Base-by-base conservation (phyloP, 2,329 filamentous ascomycete genomes). In the Pseudogymnoascus sp. region DNA sequence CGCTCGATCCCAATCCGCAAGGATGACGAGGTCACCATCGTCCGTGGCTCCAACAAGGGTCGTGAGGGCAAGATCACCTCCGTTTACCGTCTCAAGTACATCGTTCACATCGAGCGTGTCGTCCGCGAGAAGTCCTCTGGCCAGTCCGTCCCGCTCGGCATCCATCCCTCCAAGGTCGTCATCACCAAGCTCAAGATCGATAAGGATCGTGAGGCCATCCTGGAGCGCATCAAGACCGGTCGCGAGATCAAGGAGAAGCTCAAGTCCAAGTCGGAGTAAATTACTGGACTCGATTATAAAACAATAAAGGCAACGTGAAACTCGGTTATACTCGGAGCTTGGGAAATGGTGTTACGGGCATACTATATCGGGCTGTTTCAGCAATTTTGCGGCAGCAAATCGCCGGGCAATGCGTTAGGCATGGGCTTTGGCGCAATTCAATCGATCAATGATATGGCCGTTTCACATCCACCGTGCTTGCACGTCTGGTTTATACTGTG, bases 101-200 rank as follows among this genome's bases (percentile, higher is more conserved):
- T 91, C 75, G 87, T 99, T 75, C 92, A 97, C 86, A 78, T 99
- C 77, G 92, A 96, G 85, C 90, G 92, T 73, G 87, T 99, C 76
- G 86, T 86, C 77, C 90, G 92, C 75, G 94, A 99, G 79, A 99
- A 99, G 88, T 88, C 85, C 77, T 94, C 91, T 77, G 92, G 94
- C 79, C 92, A 96, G 83, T 89, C 85, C 75, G 92, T 97, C 61
- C 92, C 92, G 66, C 83, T 97, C 74, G 90, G 90, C 77, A 86
- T 99, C 79, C 89, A 92, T 80, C 88, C 94, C 73, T 95, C 89
- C 80, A 97, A 97, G 80, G 90, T 96, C 70, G 87, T 96, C 81
- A 89, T 99, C 82, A 96, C 88, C 81, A 96, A 96, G 86, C 85
- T 97, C 77, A 96, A 97, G 89, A 83, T 96, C 73, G 89, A 94